These are phyloP conservation scores for Microdochium bolleyi DNA, from an alignment of 2,329 filamentous ascomycete genomes.

Conservation along the genomic window DNA sequence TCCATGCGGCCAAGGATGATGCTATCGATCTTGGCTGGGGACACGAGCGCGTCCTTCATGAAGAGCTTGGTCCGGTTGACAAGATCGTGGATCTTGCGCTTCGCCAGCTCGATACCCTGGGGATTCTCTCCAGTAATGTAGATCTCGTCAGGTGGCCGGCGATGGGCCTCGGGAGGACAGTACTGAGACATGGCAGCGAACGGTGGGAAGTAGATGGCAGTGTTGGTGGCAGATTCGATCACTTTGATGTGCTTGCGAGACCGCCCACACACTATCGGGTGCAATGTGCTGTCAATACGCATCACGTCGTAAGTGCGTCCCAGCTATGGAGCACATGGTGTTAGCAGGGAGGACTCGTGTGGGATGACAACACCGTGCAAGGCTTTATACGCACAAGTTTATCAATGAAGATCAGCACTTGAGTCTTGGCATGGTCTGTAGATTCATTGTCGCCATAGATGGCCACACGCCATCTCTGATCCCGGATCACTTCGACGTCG, in stretches of 20 bases:
- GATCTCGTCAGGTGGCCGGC: conserved; percentile 80
- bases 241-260: conserved; percentile 96
- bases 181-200: conserved; percentile 92
- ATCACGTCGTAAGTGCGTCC: conserved; percentile 69
- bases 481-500: conserved; percentile 74
- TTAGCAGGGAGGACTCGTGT: conserved; percentile 21
- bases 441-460: conserved; percentile 96
- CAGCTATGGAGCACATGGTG: conserved; percentile 38
- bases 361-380: conserved; percentile 5
- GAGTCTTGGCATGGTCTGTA: conserved; percentile 92
- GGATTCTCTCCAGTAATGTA: conserved; percentile 89
- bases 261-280: conserved; percentile 86
- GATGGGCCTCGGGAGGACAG: conserved; percentile 70
- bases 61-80: conserved; percentile 74
- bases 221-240: conserved; percentile 91
- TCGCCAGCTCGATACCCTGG: conserved; percentile 79
- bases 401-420: conserved; percentile 94
- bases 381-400: conserved; percentile 58
- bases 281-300: conserved; percentile 77
- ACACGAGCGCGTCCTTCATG: conserved; percentile 87
- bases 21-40: conserved; percentile 88
- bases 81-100: conserved; percentile 83
- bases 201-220: conserved; percentile 95
- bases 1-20: conserved; percentile 86
- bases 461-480: conserved; percentile 84